phyloP scores from a whole-genome alignment of 345 rosid genomes.

The Syzygium grande region DNA sequence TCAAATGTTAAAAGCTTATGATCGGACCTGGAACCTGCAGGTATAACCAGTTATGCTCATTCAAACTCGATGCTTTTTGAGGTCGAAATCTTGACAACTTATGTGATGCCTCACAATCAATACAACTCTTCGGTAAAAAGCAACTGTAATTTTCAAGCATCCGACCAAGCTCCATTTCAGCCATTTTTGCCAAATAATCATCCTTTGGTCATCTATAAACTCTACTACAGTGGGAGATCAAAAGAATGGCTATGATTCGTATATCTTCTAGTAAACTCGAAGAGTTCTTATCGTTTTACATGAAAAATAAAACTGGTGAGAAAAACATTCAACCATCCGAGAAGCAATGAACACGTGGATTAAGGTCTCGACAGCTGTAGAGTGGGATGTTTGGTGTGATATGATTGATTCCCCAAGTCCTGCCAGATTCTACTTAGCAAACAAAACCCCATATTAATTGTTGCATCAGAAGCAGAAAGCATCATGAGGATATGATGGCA shows the following conservation, averaged over 20 bases:
- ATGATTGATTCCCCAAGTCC: not conserved
- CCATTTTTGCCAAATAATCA: not conserved
- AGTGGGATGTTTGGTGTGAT: not conserved
- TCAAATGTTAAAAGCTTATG: not conserved
- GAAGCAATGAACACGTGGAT: not conserved
- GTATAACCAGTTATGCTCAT: not conserved
- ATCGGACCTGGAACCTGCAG: not conserved
- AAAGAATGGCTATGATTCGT: not conserved
- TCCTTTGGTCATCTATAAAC: not conserved
- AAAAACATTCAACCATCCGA: not conserved
- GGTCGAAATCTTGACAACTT: not conserved
- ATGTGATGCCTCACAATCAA: not conserved
- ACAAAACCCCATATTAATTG: not conserved
- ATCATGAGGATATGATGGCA: not conserved
- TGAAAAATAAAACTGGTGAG: not conserved
- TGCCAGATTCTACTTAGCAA: not conserved
- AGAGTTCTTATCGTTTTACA: not conserved
- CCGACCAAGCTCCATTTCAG: not conserved
- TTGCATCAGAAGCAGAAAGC: not conserved
- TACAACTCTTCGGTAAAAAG: not conserved
- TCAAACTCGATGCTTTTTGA: not conserved
- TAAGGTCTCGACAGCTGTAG: not conserved
- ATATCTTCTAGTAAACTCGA: not conserved
- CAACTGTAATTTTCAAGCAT: not conserved
- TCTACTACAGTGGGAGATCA: not conserved